These are phyloP conservation scores for Discostella stelligeroides DNA, from an alignment of 108 stramenopile species.

Conservation along the genomic window DNA sequence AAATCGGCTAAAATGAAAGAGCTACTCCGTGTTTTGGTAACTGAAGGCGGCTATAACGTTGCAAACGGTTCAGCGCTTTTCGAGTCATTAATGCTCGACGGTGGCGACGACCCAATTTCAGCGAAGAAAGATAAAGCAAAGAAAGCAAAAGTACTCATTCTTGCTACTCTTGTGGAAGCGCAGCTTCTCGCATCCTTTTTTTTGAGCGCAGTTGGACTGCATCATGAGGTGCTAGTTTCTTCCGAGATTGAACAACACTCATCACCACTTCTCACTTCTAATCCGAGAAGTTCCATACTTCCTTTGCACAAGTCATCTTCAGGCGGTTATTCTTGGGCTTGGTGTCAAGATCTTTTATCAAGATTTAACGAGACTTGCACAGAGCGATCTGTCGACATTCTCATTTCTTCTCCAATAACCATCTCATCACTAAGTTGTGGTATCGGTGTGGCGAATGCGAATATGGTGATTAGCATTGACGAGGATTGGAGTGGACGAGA, in stretches of 20 bases:
- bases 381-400: constrained; percentile 43
- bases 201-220: constrained; percentile 68
- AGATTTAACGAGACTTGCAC: constrained; percentile 45
- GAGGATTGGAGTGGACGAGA: constrained; percentile 87
- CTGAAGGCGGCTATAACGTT: constrained; percentile 56
- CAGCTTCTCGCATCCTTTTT: constrained; percentile 62
- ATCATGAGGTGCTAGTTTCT: constrained; percentile 54
- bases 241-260: not conserved
- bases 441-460: constrained; percentile 60
- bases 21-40: constrained; percentile 54
- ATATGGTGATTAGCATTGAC: constrained; percentile 76
- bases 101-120: constrained; percentile 12
- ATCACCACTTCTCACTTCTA: not conserved
- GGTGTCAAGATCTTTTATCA: constrained; percentile 57
- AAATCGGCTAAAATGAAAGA: constrained; percentile 71
- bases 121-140: constrained; percentile 19
- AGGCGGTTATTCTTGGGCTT: constrained; percentile 46
- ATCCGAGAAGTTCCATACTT: not conserved
- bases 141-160: constrained; percentile 63
- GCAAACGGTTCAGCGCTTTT: constrained; percentile 9
- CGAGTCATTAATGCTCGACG: constrained; percentile 5
- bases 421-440: constrained; percentile 63
- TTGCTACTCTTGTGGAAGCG: constrained; percentile 69
- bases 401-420: constrained; percentile 64
- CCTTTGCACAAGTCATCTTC: not conserved